phyloP scores from a whole-genome alignment of 140 eudicot species.

The Eryngium alpinum region DNA sequence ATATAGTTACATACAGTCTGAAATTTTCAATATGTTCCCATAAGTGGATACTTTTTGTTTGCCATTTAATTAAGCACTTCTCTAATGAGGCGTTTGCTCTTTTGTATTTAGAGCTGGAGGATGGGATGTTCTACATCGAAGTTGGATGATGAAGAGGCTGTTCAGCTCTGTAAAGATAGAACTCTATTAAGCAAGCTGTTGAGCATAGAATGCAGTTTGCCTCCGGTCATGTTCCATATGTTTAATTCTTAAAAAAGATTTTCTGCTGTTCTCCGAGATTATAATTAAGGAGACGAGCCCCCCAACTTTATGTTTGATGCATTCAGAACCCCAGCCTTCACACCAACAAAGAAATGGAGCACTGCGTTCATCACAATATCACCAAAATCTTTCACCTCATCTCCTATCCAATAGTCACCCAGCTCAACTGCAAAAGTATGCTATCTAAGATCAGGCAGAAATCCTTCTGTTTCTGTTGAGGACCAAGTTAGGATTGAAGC shows the following conservation, averaged over 20 bases:
- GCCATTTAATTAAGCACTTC: too few relatives aligned
- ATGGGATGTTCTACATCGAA: slow-evolving; percentile 99
- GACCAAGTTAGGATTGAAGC: slow-evolving; percentile 59
- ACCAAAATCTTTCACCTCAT: slow-evolving; percentile 59
- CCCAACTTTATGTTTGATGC: slow-evolving; percentile 66
- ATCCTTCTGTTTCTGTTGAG: slow-evolving; percentile 60
- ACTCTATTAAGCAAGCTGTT: slow-evolving; percentile 86
- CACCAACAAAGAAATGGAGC: slow-evolving; percentile 47
- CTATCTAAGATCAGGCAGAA: slow-evolving; percentile 59
- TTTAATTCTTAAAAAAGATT: slow-evolving; percentile 69
- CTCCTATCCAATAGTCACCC: slow-evolving; percentile 34
- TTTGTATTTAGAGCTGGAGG: neutral
- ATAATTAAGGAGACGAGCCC: slow-evolving; percentile 77
- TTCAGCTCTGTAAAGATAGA: slow-evolving; percentile 81
- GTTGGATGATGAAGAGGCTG: slow-evolving; percentile 86
- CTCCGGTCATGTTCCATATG: slow-evolving; percentile 71
- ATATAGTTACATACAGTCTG: too few relatives aligned
- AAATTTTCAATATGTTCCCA: too few relatives aligned
- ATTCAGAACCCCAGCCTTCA: slow-evolving; percentile 44
- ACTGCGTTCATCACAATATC: slow-evolving; percentile 74
- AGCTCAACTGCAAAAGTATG: slow-evolving; percentile 36
- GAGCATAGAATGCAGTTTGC: slow-evolving; percentile 78
- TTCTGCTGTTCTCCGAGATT: slow-evolving; percentile 87
- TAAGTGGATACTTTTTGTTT: too few relatives aligned
- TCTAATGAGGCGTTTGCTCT: too few relatives aligned